Conservation (phyloP, 2,329 filamentous ascomycete genomes). For the Fusarium verrucosum region DNA sequence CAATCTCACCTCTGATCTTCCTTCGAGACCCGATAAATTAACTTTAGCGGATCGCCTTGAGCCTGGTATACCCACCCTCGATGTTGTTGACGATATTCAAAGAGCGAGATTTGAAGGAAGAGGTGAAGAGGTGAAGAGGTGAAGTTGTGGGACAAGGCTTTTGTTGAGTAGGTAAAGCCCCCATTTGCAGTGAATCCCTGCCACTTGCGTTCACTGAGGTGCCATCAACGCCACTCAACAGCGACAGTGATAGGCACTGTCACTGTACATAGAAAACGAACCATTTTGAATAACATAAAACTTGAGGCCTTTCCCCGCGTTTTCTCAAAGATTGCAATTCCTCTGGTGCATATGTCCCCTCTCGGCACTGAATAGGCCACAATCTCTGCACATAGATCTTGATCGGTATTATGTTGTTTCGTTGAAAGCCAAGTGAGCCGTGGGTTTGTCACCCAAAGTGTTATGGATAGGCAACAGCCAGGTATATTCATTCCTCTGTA, state of each 20-base stretch:
- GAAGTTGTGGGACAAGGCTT: not conserved
- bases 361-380: no score
- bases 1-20: slow-evolving; percentile 7
- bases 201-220: not conserved
- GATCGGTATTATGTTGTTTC: not conserved
- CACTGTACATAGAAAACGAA: not conserved
- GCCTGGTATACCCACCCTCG: slow-evolving; percentile 17
- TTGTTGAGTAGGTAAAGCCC: not conserved
- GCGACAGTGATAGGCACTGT: not conserved
- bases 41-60: slow-evolving; percentile 16
- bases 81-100: not conserved
- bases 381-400: no score
- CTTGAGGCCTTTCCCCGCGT: no score
- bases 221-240: not conserved
- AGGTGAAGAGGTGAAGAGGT: not conserved
- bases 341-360: not conserved
- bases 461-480: not conserved
- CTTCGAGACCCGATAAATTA: slow-evolving; percentile 23
- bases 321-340: not conserved
- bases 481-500: not conserved
- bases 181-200: slow-evolving; percentile 1
- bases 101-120: not conserved
- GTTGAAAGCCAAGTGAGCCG: not conserved
- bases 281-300: not conserved
- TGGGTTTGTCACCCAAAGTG: not conserved